Conservation (phyloP, 805 yeast genomes). For the Starmera pachycereana region DNA sequence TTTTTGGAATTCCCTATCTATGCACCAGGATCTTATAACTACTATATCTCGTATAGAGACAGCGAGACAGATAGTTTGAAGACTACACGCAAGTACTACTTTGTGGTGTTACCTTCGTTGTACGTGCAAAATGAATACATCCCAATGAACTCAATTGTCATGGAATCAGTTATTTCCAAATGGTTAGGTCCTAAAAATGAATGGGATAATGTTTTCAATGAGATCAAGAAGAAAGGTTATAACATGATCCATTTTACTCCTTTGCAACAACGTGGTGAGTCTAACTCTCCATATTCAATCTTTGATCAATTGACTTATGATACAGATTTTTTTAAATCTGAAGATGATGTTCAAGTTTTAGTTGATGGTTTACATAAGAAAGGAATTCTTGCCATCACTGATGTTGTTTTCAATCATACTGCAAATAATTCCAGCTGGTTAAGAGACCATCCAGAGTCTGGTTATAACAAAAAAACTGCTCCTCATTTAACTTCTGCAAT, state of each 20-base stretch:
- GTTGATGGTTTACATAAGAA: conserved; percentile 38
- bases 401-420: conserved; percentile 91
- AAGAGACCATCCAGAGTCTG: conserved; percentile 78
- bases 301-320: conserved; percentile 79
- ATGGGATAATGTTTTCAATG: conserved; percentile 61
- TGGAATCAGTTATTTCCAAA: conserved; percentile 82
- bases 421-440: conserved; percentile 88
- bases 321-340: conserved; percentile 45
- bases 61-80: conserved; percentile 21
- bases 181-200: conserved; percentile 66
- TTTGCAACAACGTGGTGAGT: conserved; percentile 76
- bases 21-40: conserved; percentile 73
- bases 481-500: conserved; percentile 83
- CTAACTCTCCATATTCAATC: conserved; percentile 90
- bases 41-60: conserved; percentile 50
- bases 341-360: conserved; percentile 42
- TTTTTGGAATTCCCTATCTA: conserved; percentile 50
- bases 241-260: conserved; percentile 97
- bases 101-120: conserved; percentile 74
- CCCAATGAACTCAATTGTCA: conserved; percentile 67
- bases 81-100: conserved; percentile 54
- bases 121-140: conserved; percentile 43
- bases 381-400: conserved; percentile 71
- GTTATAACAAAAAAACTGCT: conserved; percentile 78
- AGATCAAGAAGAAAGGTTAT: conserved; percentile 67